Evolutionary conservation across 768 basidiomycete genomes (phyloP).

Genomic region (Rubroboletus satanas): DNA sequence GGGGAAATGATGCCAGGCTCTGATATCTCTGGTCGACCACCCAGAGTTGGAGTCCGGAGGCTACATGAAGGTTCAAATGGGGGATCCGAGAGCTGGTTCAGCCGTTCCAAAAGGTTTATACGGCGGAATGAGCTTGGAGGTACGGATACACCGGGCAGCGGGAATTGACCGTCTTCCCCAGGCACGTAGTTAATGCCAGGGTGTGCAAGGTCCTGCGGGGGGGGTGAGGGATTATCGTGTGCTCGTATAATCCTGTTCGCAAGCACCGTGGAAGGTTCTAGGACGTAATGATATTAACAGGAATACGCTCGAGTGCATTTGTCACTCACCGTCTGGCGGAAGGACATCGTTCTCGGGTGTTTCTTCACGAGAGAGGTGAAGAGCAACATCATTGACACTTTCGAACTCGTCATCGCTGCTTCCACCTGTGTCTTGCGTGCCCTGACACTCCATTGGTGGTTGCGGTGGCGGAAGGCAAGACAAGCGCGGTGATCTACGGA

Average conservation of each 20-base stretch:
- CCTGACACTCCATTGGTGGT: slow-evolving; percentile 13
- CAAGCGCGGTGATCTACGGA: slow-evolving; percentile 51
- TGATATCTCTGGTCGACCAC: not conserved
- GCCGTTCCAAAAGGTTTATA: slow-evolving; percentile 29
- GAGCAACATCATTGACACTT: slow-evolving; percentile 21
- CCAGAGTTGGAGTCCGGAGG: not conserved
- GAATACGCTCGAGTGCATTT: not conserved
- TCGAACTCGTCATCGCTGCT: slow-evolving; percentile 33
- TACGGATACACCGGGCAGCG: slow-evolving; percentile 7
- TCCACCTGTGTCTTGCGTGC: slow-evolving; percentile 17
- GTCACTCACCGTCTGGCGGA: slow-evolving; percentile 43
- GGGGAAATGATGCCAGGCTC: slow-evolving; percentile 13
- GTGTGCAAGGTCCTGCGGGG: slow-evolving; percentile 34
- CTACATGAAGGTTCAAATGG: not conserved
- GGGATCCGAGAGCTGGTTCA: slow-evolving; percentile 18
- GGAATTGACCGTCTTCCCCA: slow-evolving; percentile 18
- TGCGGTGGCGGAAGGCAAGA: slow-evolving; percentile 37
- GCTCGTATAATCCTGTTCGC: slow-evolving; percentile 66
- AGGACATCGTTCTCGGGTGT: slow-evolving; percentile 48
- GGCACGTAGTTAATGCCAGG: slow-evolving; percentile 14
- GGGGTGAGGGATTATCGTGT: slow-evolving; percentile 74
- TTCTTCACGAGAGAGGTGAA: slow-evolving; percentile 34
- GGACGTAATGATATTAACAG: slow-evolving; percentile 4
- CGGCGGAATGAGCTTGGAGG: slow-evolving; percentile 33
- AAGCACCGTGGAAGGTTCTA: slow-evolving; percentile 66